Evolutionary conservation across 2,329 filamentous ascomycete species (phyloP), one percentile per base, ranked within the genome.

Genomic region (Xylaria sp.): DNA sequence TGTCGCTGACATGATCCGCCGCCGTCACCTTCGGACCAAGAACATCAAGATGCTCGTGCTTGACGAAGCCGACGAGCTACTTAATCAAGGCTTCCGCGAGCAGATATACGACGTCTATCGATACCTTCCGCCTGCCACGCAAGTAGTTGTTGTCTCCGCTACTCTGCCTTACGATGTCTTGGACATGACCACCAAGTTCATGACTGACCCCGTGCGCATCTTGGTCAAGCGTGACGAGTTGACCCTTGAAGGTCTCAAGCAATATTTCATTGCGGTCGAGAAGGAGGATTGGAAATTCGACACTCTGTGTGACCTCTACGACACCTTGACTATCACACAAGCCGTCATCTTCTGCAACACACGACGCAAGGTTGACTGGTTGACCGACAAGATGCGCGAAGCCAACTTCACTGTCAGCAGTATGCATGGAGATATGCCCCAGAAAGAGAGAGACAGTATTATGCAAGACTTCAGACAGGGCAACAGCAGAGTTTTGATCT

Each of bases 261-360:
- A 99, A 82, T 99, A 98, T 86, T 99, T 98, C 81, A 98, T 99
- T 77, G 96, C 96, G 1, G 96, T 98, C 23, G 96, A 99, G 83
- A 98, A 98, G 86, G 96, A 99, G 82, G 96, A 98, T 81, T 99
- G 96, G 96, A 99, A 99, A 82, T 97, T 99, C 76, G 96, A 99
- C 81, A 99, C 96, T 2, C 90, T 99, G 4, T 98, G 94, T 82
- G 96, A 99, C 84, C 91, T 99, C 67, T 99, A 99, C 87, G 96
- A 99, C 81, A 98, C 96, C 13, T 88, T 99, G 54, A 99, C 96
- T 65, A 98, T 99, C 79, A 98, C 96, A 18, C 96, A 98, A 84
- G 96, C 96, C 55, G 96, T 99, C 81, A 99, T 99, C 81, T 99
- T 99, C 87, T 99, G 96, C 88, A 99, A 99, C 84, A 99, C 96